phyloP scores from a whole-genome alignment of 768 basidiomycete genomes.

The Tylopilus sp. region DNA sequence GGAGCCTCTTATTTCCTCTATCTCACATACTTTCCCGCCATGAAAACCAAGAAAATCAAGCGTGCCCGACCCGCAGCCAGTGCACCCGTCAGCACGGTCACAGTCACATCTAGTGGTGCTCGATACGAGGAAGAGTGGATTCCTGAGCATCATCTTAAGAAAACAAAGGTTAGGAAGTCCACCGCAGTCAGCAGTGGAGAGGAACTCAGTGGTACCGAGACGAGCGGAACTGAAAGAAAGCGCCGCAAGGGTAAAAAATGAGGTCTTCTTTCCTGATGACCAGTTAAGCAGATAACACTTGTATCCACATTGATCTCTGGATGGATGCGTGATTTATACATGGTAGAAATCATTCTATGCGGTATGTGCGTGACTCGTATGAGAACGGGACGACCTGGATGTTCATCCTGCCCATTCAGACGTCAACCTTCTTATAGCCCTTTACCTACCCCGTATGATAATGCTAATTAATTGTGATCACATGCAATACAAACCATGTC shows the following conservation, averaged over 20 bases:
- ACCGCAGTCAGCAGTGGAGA: constrained; percentile 55
- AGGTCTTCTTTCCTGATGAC: background rate
- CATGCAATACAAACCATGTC: background rate
- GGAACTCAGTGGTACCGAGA: constrained; percentile 63
- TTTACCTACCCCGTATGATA: constrained; percentile 56
- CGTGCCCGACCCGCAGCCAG: constrained; percentile 46
- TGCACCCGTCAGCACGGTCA: constrained; percentile 53
- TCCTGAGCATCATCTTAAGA: constrained; percentile 83
- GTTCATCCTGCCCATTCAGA: constrained; percentile 22
- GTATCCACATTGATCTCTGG: constrained; percentile 1
- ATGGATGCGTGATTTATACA: constrained; percentile 10
- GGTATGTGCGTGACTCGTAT: background rate
- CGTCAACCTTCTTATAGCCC: constrained; percentile 80
- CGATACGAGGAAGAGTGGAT: constrained; percentile 91
- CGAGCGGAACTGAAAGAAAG: constrained; percentile 54
- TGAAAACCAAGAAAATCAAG: constrained; percentile 50
- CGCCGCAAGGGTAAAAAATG: constrained; percentile 52
- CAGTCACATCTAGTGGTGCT: constrained; percentile 57
- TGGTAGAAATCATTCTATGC: background rate
- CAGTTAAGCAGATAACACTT: background rate
- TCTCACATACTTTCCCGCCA: constrained; percentile 58
- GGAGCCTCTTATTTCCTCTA: constrained; percentile 65
- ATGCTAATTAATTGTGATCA: constrained; percentile 4
- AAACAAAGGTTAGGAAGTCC: constrained; percentile 50
- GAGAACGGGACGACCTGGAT: background rate